Evolutionary conservation across 371 early-diverging fungal genomes (phyloP).

Genomic region (Blastocladiella emersonii): DNA sequence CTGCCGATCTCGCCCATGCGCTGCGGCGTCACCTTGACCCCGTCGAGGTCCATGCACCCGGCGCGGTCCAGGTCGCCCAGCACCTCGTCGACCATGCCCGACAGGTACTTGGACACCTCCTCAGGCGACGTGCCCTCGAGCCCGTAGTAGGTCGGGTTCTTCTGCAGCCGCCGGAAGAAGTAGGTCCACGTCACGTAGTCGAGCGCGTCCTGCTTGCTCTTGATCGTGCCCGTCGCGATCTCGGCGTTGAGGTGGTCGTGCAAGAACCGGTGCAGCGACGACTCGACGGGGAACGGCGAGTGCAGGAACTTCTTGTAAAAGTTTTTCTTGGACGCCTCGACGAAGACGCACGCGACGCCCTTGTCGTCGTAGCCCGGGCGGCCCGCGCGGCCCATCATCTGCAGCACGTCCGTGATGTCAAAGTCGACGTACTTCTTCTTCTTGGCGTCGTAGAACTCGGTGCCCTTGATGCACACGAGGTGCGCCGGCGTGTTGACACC

Average conservation of each 20-base stretch:
- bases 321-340: conserved; percentile 79
- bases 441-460: conserved; percentile 89
- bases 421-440: conserved; percentile 77
- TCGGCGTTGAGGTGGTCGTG: conserved; percentile 89
- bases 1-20: conserved; percentile 68
- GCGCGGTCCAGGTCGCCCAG: conserved; percentile 47
- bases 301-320: conserved; percentile 94
- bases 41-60: conserved; percentile 53
- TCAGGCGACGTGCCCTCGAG: conserved; percentile 53
- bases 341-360: conserved; percentile 75
- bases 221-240: conserved; percentile 70
- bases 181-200: conserved; percentile 93
- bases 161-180: conserved; percentile 70
- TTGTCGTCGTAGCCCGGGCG: conserved; percentile 92
- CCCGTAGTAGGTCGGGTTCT: conserved; percentile 91
- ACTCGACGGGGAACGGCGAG: conserved; percentile 83
- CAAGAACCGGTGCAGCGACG: conserved; percentile 50
- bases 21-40: conserved; percentile 36
- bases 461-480: conserved; percentile 96
- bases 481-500: conserved; percentile 98
- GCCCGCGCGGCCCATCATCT: conserved; percentile 99
- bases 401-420: conserved; percentile 89
- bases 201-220: conserved; percentile 75
- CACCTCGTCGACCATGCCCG: conserved; percentile 53
- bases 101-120: conserved; percentile 57